Evolutionary conservation across 495 filamentous ascomycete species (phyloP), one percentile per base, ranked within the genome.

Genomic region (Podospora conica): DNA sequence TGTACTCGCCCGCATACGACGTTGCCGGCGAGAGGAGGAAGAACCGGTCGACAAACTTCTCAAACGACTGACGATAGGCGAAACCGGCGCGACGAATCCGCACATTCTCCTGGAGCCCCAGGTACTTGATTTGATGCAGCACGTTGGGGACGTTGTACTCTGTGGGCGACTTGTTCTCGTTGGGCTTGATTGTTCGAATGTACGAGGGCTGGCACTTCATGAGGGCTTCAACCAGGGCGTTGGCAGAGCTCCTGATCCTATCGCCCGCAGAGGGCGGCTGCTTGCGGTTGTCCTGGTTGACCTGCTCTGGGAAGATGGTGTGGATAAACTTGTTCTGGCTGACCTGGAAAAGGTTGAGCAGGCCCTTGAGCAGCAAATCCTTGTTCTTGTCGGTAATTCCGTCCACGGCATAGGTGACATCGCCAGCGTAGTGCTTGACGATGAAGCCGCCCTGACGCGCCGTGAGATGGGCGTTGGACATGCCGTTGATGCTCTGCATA

Each of bases 381-480:
- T 98, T 99, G 83, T 98, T 99, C 83, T 98, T 99, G 73, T 99
- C 96, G 3, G 96, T 99, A 85, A 99, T 99, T 61, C 96, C 96
- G 53, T 95, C 90, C 25, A 99, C 86, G 18, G 90, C 90, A 77
- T 99, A 99, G 71, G 86, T 90, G 66, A 99, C 96, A 79, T 99
- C 96, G 78, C 96, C 96, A 62, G 96, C 96, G 71, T 99, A 99
- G 76, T 99, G 96, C 80, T 97, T 99, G 78, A 99, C 89, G 67
- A 99, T 92, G 78, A 99, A 99, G 70, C 92, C 92, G 48, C 94
- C 94, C 76, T 97, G 94, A 9, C 96, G 87, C 60, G 88, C 90
- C 63, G 95, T 92, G 65, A 99, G 92, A 73, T 98, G 93, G 15
- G 90, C 87, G 73, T 99, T 95, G 1, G 87, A 87, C 75, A 99